These are phyloP conservation scores for Colletotrichum sp. DNA, from an alignment of 2,329 filamentous ascomycete genomes.

Conservation along the genomic window DNA sequence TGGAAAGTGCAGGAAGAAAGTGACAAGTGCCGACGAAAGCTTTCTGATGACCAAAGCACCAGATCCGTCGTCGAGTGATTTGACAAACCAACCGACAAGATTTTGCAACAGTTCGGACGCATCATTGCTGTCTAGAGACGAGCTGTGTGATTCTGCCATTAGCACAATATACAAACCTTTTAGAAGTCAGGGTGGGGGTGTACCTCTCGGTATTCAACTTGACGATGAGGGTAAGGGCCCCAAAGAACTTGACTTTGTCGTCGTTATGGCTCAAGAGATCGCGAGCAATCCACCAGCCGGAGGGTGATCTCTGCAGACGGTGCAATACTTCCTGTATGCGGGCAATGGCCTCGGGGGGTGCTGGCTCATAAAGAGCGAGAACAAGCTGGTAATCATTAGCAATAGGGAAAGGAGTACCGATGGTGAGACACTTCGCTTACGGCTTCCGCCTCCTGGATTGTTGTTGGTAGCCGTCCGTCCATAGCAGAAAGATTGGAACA, in stretches of 20 bases:
- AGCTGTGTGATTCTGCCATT: slow-evolving; percentile 30
- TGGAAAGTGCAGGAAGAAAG: slow-evolving; percentile 76
- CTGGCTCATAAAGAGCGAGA: slow-evolving; percentile 58
- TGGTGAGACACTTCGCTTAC: not conserved
- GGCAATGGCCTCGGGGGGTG: slow-evolving; percentile 50
- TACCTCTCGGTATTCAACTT: slow-evolving; percentile 91
- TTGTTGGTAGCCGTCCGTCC: slow-evolving; percentile 16
- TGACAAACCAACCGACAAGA: slow-evolving; percentile 67
- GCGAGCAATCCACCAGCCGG: slow-evolving; percentile 88
- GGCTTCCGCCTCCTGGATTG: slow-evolving; percentile 12
- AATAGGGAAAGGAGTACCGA: not conserved
- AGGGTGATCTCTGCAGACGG: slow-evolving; percentile 75
- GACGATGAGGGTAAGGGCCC: slow-evolving; percentile 88
- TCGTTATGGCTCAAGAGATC: slow-evolving; percentile 72
- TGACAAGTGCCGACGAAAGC: slow-evolving; percentile 77
- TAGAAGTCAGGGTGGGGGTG: not conserved
- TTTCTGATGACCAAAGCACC: slow-evolving; percentile 72
- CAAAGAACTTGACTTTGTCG: slow-evolving; percentile 87
- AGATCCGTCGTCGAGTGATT: slow-evolving; percentile 54
- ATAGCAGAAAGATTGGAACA: not conserved
- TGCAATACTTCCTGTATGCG: slow-evolving; percentile 76
- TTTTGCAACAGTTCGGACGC: slow-evolving; percentile 64
- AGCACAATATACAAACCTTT: not conserved
- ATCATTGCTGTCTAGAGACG: slow-evolving; percentile 60
- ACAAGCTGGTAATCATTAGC: slow-evolving; percentile 43